Conservation (phyloP, 345 rosid genomes). For the Aquilaria sinensis region DNA sequence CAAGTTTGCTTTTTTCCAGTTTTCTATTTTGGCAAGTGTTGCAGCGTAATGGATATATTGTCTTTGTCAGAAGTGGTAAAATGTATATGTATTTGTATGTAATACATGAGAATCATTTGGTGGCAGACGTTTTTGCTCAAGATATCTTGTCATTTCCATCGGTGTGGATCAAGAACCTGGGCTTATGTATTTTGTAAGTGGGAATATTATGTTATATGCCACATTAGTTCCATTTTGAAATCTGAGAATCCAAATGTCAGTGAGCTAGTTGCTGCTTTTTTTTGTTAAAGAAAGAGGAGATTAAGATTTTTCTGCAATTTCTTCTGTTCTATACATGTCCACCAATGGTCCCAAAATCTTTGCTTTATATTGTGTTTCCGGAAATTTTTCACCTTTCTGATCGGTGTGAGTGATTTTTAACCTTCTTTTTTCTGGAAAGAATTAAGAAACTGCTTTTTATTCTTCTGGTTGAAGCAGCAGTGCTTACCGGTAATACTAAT, state of each 20-base stretch:
- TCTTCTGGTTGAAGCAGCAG: too few relatives aligned
- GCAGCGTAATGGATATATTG: not conserved
- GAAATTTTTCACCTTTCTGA: not conserved
- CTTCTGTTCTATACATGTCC: not conserved
- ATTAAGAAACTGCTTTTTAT: too few relatives aligned
- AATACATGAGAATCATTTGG: not conserved
- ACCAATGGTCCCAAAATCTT: too few relatives aligned
- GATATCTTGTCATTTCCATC: conserved; percentile 14
- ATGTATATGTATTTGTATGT: not conserved
- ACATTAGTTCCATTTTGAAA: conserved; percentile 16
- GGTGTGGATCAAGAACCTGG: conserved; percentile 20
- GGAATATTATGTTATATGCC: conserved; percentile 38
- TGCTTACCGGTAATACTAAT: too few relatives aligned
- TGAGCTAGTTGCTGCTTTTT: conserved; percentile 13
- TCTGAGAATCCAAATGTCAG: conserved; percentile 23
- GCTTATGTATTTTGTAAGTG: conserved; percentile 6
- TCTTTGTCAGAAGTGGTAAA: not conserved
- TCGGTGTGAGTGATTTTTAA: too few relatives aligned
- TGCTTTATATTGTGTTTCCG: not conserved
- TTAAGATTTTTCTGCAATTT: not conserved
- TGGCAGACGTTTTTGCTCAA: conserved; percentile 13
- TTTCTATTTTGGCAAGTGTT: not conserved
- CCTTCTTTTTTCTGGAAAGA: too few relatives aligned
- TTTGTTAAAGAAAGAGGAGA: conserved; percentile 5
- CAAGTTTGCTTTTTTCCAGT: not conserved